phyloP scores from a whole-genome alignment of 176 grass and related monocot species.

The Thinopyrum elongatum region DNA sequence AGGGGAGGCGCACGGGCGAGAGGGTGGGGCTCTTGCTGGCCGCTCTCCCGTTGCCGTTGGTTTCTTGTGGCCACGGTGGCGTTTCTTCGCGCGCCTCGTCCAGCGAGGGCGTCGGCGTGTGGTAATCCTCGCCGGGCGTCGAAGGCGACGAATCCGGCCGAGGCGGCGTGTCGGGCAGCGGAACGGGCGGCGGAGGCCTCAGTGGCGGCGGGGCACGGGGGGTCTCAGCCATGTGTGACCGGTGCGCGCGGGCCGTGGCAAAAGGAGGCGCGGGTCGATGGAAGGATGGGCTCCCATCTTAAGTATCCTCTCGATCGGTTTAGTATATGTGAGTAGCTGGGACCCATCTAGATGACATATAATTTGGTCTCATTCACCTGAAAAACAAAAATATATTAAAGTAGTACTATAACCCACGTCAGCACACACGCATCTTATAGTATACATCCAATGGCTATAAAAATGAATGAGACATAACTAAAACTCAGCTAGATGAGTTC shows the following conservation, averaged over 20 bases:
- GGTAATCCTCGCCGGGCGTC: conserved; percentile 35
- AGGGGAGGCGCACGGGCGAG: conserved; percentile 31
- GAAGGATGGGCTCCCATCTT: conserved; percentile 18
- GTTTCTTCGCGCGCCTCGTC: conserved; percentile 30
- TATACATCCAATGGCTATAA: too few species aligned
- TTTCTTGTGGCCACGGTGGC: conserved; percentile 9
- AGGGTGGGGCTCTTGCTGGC: conserved; percentile 37
- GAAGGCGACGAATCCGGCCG: conserved; percentile 11
- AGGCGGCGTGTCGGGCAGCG: conserved; percentile 10
- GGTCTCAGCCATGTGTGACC: conserved; percentile 23
- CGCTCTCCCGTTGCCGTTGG: background rate
- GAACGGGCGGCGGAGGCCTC: conserved; percentile 32
- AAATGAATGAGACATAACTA: too few species aligned
- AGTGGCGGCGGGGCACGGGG: conserved; percentile 36
- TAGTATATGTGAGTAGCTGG: too few species aligned
- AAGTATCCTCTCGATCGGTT: conserved; percentile 11
- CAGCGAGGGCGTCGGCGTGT: conserved; percentile 44
- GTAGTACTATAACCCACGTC: too few species aligned
- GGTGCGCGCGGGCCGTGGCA: background rate
- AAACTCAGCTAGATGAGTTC: too few species aligned
- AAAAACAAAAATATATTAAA: too few species aligned
- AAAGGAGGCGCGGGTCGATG: background rate
- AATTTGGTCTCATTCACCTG: too few species aligned
- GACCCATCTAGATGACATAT: too few species aligned
- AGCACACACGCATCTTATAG: too few species aligned